These are phyloP conservation scores for Daldinia bambusicola DNA, from an alignment of 495 filamentous ascomycete species.

Conservation along the genomic window DNA sequence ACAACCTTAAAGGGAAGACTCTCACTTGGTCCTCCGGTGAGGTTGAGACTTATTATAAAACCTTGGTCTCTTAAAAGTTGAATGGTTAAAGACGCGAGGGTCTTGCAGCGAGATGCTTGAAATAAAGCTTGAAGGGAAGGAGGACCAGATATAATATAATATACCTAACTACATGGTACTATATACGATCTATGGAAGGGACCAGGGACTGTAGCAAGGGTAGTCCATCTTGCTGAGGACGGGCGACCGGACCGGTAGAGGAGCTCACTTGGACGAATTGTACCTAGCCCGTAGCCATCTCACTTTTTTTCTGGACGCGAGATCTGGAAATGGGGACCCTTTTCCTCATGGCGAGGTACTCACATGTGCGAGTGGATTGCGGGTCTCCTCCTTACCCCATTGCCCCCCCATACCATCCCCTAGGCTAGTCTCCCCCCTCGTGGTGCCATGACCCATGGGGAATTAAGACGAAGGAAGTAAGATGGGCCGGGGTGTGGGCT, in stretches of 20 bases:
- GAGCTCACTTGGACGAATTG: constrained; percentile 36
- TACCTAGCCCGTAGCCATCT: constrained; percentile 39
- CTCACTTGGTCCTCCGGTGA: constrained; percentile 6
- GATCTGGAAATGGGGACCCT: constrained; percentile 35
- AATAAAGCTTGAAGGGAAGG: constrained; percentile 24
- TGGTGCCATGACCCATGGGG: constrained; percentile 42
- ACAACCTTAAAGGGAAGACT: constrained; percentile 13
- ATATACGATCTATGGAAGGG: constrained; percentile 16
- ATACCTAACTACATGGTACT: no score
- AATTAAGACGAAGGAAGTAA: constrained; percentile 20
- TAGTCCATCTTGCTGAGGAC: constrained; percentile 24
- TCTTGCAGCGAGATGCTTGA: constrained; percentile 14
- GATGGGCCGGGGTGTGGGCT: constrained; percentile 6
- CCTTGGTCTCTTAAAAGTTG: constrained; percentile 27
- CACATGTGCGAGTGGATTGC: constrained; percentile 36
- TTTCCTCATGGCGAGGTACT: constrained; percentile 35
- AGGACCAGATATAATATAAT: constrained; percentile 36
- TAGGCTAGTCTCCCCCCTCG: constrained; percentile 14
- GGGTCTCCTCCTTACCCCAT: constrained; percentile 40
- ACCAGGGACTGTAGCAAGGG: constrained; percentile 30
- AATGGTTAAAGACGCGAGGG: constrained; percentile 26
- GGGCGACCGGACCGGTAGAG: constrained; percentile 49
- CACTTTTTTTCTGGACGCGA: constrained; percentile 30
- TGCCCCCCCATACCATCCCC: constrained; percentile 35
- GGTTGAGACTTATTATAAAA: constrained; percentile 20